Conservation (phyloP, 2,329 filamentous ascomycete genomes). For the Epicoccum nigrum region DNA sequence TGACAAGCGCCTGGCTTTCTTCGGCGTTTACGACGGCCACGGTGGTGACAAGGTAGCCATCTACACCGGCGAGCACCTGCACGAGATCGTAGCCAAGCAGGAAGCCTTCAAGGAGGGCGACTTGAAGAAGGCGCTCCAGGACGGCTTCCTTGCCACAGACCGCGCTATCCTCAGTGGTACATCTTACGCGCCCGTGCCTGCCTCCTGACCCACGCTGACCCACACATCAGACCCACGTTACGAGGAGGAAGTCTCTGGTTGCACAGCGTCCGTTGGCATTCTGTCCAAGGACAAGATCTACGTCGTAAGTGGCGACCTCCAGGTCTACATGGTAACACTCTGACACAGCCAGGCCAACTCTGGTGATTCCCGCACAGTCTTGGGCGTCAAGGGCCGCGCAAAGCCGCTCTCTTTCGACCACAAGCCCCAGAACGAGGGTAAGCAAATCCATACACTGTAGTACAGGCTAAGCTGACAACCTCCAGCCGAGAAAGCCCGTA, state of each 20-base stretch:
- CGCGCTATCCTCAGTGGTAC: slow-evolving; percentile 93
- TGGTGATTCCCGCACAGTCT: slow-evolving; percentile 91
- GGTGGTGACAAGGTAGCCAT: slow-evolving; percentile 95
- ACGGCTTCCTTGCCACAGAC: slow-evolving; percentile 95
- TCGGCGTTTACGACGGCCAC: slow-evolving; percentile 97
- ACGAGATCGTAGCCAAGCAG: slow-evolving; percentile 93
- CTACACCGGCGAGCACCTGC: slow-evolving; percentile 90
- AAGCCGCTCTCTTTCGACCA: slow-evolving; percentile 99
- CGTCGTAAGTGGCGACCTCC: slow-evolving; percentile 71
- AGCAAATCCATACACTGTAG: slow-evolving; percentile 17
- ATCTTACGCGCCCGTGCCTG: slow-evolving; percentile 19
- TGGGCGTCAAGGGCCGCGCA: slow-evolving; percentile 95
- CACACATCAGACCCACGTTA: slow-evolving; percentile 81
- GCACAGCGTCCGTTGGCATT: slow-evolving; percentile 90
- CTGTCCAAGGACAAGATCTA: slow-evolving; percentile 92
- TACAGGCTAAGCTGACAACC: slow-evolving; percentile 22
- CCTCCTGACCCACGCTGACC: slow-evolving; percentile 34
- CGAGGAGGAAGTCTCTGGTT: slow-evolving; percentile 96
- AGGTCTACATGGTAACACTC: slow-evolving; percentile 3
- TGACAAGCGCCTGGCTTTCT: slow-evolving; percentile 84
- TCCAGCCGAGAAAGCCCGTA: slow-evolving; percentile 90
- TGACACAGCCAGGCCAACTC: slow-evolving; percentile 77
- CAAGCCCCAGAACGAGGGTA: slow-evolving; percentile 98
- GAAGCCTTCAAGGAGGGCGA: slow-evolving; percentile 90
- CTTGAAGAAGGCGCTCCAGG: slow-evolving; percentile 94